Evolutionary conservation across 73 alveolate genomes (phyloP), one percentile per base, ranked within the genome.

Genomic region (Halteria grandinella): DNA sequence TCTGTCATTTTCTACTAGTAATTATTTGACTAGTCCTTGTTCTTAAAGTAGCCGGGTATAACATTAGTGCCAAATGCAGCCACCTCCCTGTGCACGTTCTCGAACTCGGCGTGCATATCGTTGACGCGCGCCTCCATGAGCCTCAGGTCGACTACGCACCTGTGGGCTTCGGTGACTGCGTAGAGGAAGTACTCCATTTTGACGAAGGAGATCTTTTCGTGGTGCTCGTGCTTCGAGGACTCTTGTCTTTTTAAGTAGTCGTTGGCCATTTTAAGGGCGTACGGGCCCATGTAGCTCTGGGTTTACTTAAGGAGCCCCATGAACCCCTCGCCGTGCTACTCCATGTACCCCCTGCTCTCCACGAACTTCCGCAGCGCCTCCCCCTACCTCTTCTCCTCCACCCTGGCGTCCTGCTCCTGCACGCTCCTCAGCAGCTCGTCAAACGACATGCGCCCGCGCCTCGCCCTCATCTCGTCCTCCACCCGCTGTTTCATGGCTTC

Each of bases 121-220:
- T n/a, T n/a, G n/a, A n/a, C n/a, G n/a, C n/a, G n/a, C n/a, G n/a
- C n/a, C 44, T 62, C 78, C 78, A 62, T 39, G 27, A 33, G 45
- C 32, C 37, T 59, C 3, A 77, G 50, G 21, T 63, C 81, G 18
- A 31, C 47, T 5, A 77, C 48, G 24, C 21, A 33, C 4, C 50
- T 5, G 31, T 45, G 59, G 32, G 88, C 73, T 49, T 77, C 88
- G 14, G 27, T 28, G 7, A 63, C 53, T 17, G 64, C 77, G 29
- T 15, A 77, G 14, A 77, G 40, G 74, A 77, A 77, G 55, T 77
- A 77, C 64, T 77, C 88, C 88, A 77, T 77, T 53, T 77, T 77
- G 24, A 77, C 81, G 29, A 77, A 77, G 12, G 88, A 77, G 14
- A 77, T 59, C 47, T 63, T 37, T 27, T 77, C 88, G 28, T 60